Evolutionary conservation across 495 filamentous ascomycete species (phyloP), one percentile per base, ranked within the genome.

Genomic region (Penicillium cosmopolitanum): DNA sequence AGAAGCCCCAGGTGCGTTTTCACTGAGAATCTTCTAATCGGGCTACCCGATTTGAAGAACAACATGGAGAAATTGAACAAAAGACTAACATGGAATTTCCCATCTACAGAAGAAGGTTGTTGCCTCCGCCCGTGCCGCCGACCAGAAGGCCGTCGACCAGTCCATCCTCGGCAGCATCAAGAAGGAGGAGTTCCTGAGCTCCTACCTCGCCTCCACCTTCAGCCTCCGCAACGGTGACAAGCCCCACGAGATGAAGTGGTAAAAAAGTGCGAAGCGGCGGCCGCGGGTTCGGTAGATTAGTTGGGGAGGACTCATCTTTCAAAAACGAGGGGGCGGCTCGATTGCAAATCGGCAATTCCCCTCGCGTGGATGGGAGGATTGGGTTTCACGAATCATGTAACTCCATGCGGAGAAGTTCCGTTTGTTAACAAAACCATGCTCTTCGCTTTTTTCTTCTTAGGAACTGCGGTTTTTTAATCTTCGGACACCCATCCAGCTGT

Each of bases 111-210:
- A 97, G 90, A 98, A 98, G 87, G 80, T 91, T 78, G 85, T 93
- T 69, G 85, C 88, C 72, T 93, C 87, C 81, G 88, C 84, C 73
- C 92, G 96, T 71, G 93, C 90, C 71, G 87, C 85, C 73, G 96
- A 98, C 85, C 96, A 99, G 87, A 97, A 97, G 87, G 84, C 88
- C 71, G 84, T 99, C 64, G 96, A 99, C 82, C 94, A 96, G 87
- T 85, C 91, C 62, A 82, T 99, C 71, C 75, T 98, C 65, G 83
- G 87, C 73, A 88, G 77, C 80, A 92, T 99, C 83, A 97, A 97
- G 91, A 96, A 96, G 85, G 93, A 93, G 76, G 87, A 89, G 51
- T 81, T 91, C 72, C 87, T 99, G 73, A 76, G 86, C 73, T 89
- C 87, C 75, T 98, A 98, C 84, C 89, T 99, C 61, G 85, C 86